Conservation (phyloP, 306 rosid genomes). For the Sechiopsis laciniata region DNA sequence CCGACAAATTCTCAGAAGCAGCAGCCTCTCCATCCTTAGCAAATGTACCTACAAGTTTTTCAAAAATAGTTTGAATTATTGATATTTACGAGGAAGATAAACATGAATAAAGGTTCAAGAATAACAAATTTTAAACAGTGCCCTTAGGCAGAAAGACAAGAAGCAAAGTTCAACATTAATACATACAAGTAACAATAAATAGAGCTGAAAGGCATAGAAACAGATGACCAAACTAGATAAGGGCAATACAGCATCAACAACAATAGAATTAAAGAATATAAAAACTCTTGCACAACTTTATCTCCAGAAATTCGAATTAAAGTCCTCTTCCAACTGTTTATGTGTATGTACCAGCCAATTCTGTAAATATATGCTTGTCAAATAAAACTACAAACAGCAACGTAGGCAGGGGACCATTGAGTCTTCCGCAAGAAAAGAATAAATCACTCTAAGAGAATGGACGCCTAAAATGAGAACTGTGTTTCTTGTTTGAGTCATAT, state of each 20-base stretch:
- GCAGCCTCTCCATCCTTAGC: slow-evolving; percentile 35
- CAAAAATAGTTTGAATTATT: slow-evolving; percentile 6
- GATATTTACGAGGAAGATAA: background rate
- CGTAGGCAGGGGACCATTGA: background rate
- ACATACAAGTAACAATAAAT: background rate
- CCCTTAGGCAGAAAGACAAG: background rate
- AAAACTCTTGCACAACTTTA: background rate
- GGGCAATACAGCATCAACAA: background rate
- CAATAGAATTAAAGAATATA: background rate
- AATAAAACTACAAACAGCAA: slow-evolving; percentile 4
- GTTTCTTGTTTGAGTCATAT: background rate
- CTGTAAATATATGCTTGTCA: background rate
- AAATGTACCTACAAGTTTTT: slow-evolving; percentile 36
- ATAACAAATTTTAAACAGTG: background rate
- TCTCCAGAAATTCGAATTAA: background rate
- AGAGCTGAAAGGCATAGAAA: background rate
- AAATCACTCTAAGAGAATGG: background rate
- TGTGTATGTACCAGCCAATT: background rate
- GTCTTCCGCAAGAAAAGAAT: background rate
- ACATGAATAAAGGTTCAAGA: background rate
- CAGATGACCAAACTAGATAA: background rate
- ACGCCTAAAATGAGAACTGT: background rate
- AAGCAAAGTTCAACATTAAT: background rate
- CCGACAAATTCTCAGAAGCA: slow-evolving; percentile 39
- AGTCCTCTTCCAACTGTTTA: background rate